Base-by-base conservation (phyloP, 129 eudicot species). In the Logfia minima region DNA sequence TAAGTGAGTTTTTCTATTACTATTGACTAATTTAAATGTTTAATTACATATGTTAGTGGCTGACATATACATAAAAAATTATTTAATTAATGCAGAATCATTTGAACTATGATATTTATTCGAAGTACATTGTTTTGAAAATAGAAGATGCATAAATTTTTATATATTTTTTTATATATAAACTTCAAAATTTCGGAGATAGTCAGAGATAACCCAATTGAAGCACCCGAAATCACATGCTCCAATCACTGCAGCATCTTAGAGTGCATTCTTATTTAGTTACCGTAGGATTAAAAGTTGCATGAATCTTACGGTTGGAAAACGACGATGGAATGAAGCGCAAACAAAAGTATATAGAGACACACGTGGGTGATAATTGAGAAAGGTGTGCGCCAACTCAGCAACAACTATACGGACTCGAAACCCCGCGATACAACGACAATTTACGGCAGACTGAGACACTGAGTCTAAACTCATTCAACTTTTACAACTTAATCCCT, bases 361-460 rank as follows among this genome's bases (percentile, higher is more conserved):
- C 66, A 63, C 59, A n/a, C 22, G 48, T 18, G 55, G 68, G 67
- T 23, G 78, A 71, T 79, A 34, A 24, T 37, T 76, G 32, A 64
- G 18, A 65, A 48, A 43, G 10, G 63, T 45, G 74, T 79, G 48
- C 68, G 78, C 83, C 83, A 80, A 73, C 83, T 80, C 83, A 80
- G 78, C 69, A 10, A 80, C 79, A 80, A 37, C 83, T 80, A 66
- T 66, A 52, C 74, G 83, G 83, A 24, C 78, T 64, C 78, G 66
- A 79, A 60, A 45, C 32, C 59, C 71, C 55, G 55, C 29, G 41
- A 79, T 21, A 55, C 64, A 34, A 64, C 60, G 77, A 72, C 67
- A 63, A 48, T 62, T 31, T 45, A 48, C 74, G 78, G 72, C 83
- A 72, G 77, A 58, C 58, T 79, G 72, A 64, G 78, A 79, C 73